Conservation (phyloP, 1,139 yeast species). For the Sugiyamaella japonica region DNA sequence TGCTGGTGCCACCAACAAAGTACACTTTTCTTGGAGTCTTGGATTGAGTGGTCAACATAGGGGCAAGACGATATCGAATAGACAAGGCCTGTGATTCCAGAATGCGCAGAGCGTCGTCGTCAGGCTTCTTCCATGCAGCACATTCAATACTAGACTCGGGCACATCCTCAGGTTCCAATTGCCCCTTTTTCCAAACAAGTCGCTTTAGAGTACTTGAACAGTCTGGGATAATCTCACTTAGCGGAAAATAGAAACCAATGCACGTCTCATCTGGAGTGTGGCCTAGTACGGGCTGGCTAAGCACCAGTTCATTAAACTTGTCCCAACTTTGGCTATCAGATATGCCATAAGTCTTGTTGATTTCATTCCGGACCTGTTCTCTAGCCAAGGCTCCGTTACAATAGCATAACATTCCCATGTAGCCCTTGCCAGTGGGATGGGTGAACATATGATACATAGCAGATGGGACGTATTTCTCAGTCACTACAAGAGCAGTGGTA, state of each 20-base stretch:
- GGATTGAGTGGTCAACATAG: conserved; percentile 52
- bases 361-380: conserved; percentile 65
- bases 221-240: conserved; percentile 87
- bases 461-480: conserved; percentile 75
- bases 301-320: conserved; percentile 53
- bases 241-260: conserved; percentile 81
- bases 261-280: conserved; percentile 37
- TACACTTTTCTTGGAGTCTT: conserved; percentile 66
- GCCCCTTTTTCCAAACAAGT: conserved; percentile 23
- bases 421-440: conserved; percentile 75
- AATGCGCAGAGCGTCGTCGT: conserved; percentile 72
- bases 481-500: conserved; percentile 79
- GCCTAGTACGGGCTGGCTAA: conserved; percentile 33
- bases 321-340: conserved; percentile 52
- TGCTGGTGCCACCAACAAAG: conserved; percentile 88
- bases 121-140: conserved; percentile 45
- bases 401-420: conserved; percentile 95
- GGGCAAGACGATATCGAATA: conserved; percentile 76
- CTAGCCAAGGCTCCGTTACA: conserved; percentile 90
- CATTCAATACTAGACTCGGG: not conserved
- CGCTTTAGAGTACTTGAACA: conserved; percentile 43
- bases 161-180: conserved; percentile 5
- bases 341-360: conserved; percentile 51
- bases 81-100: conserved; percentile 86
- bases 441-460: conserved; percentile 81